Conservation (phyloP, 495 filamentous ascomycete genomes). For the Opeltia flavorubescens region DNA sequence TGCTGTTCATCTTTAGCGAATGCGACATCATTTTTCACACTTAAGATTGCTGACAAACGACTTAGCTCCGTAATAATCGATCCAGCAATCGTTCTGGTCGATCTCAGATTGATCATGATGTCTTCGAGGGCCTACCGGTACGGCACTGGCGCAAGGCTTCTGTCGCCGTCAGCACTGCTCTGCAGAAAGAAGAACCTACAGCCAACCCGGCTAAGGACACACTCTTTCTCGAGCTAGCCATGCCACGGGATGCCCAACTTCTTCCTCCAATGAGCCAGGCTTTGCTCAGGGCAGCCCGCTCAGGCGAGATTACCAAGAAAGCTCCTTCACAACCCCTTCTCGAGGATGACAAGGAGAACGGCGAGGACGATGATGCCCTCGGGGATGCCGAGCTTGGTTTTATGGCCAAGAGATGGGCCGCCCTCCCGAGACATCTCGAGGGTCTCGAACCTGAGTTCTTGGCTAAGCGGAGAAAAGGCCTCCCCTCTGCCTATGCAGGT, state of each 20-base stretch:
- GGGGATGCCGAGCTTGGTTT: slow-evolving; percentile 27
- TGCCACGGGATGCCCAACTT: slow-evolving; percentile 79
- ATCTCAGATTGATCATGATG: slow-evolving; percentile 75
- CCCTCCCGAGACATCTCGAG: slow-evolving; percentile 63
- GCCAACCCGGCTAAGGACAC: slow-evolving; percentile 38
- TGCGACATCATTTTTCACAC: not conserved
- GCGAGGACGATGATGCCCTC: slow-evolving; percentile 37
- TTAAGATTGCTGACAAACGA: not conserved
- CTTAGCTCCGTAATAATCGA: slow-evolving; percentile 39
- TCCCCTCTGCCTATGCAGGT: slow-evolving; percentile 38
- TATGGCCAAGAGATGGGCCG: slow-evolving; percentile 49
- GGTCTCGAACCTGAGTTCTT: slow-evolving; percentile 64
- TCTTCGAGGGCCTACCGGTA: slow-evolving; percentile 88
- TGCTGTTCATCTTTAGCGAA: not conserved
- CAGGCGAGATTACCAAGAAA: slow-evolving; percentile 27
- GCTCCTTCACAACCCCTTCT: slow-evolving; percentile 14
- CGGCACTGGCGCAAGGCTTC: slow-evolving; percentile 72
- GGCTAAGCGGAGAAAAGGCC: slow-evolving; percentile 74
- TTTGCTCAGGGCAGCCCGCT: slow-evolving; percentile 69
- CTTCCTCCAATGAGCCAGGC: slow-evolving; percentile 66
- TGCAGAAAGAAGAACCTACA: slow-evolving; percentile 31
- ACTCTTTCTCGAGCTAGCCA: slow-evolving; percentile 48
- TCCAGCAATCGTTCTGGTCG: slow-evolving; percentile 56
- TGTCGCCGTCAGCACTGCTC: slow-evolving; percentile 55
- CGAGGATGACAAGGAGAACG: slow-evolving; percentile 25